phyloP scores from a whole-genome alignment of 306 rosid genomes.

The Trifolium subterraneum region DNA sequence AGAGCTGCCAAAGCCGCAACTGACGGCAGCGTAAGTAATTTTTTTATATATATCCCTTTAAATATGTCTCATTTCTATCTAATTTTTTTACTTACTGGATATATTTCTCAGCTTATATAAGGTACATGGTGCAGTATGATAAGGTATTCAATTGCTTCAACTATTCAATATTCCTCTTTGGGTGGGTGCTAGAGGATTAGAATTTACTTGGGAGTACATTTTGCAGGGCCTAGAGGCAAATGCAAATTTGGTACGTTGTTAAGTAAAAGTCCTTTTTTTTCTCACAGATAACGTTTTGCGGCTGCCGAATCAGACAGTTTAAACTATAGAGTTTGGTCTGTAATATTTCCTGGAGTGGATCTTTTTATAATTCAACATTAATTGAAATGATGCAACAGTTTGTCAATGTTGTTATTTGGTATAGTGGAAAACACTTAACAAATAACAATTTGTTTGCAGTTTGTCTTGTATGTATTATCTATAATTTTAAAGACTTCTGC shows the following conservation, averaged over 20 bases:
- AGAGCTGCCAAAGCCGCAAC: conserved; percentile 90
- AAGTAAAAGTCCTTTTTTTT: neutral
- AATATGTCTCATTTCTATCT: conserved; percentile 6
- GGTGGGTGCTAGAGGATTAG: conserved; percentile 99
- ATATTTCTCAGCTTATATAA: conserved; percentile 23
- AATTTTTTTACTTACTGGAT: conserved; percentile 5
- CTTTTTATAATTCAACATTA: conserved; percentile 28
- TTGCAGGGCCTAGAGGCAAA: conserved; percentile 96
- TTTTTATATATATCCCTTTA: conserved; percentile 15
- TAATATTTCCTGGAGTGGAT: conserved; percentile 26
- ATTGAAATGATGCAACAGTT: conserved; percentile 22
- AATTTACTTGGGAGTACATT: conserved; percentile 97
- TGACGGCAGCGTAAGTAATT: conserved; percentile 76
- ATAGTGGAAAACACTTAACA: too few relatives aligned
- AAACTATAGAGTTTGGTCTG: conserved; percentile 19
- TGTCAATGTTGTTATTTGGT: conserved; percentile 29
- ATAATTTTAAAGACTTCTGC: conserved; percentile 33
- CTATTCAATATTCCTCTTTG: too few relatives aligned
- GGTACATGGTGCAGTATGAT: conserved; percentile 64
- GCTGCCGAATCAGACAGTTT: conserved; percentile 25
- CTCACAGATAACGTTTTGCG: conserved; percentile 21
- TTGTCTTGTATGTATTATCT: conserved; percentile 12
- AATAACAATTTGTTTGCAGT: too few relatives aligned
- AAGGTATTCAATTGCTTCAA: too few relatives aligned
- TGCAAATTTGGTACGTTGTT: conserved; percentile 82